Conservation (phyloP, 2,329 filamentous ascomycete genomes). For the Stachybotrys echinatus region DNA sequence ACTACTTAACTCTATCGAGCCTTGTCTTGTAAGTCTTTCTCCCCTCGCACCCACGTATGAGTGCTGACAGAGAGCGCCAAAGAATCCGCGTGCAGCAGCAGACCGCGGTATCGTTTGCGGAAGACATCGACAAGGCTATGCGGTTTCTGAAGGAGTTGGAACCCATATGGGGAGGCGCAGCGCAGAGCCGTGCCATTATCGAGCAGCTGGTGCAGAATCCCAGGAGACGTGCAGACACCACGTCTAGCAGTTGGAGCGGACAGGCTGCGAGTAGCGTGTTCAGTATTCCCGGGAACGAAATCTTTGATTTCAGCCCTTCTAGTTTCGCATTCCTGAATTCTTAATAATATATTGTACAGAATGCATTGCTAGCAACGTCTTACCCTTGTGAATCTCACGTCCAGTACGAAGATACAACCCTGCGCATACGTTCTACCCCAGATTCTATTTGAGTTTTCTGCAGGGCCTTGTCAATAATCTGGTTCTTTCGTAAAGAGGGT, state of each 20-base stretch:
- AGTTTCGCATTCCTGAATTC: too few relatives aligned
- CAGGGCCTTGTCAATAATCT: background rate
- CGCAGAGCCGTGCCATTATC: too few relatives aligned
- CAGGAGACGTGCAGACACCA: too few relatives aligned
- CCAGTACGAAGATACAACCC: too few relatives aligned
- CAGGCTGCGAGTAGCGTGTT: too few relatives aligned
- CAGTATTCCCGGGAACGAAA: too few relatives aligned
- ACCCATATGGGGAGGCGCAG: slow-evolving; percentile 16
- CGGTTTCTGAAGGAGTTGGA: slow-evolving; percentile 15
- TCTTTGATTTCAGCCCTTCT: too few relatives aligned
- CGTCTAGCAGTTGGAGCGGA: background rate
- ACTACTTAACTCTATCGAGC: slow-evolving; percentile 18
- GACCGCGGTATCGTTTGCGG: background rate
- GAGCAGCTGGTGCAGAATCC: too few relatives aligned
- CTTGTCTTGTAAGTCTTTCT: slow-evolving; percentile 15
- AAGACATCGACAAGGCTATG: slow-evolving; percentile 13
- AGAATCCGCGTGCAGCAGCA: slow-evolving; percentile 13
- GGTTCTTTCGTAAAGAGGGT: background rate
- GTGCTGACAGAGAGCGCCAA: background rate
- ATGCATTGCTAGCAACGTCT: too few relatives aligned
- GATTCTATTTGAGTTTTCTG: slow-evolving; percentile 5
- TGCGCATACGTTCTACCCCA: slow-evolving; percentile 3
- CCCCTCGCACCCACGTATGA: background rate
- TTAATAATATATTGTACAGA: too few relatives aligned
- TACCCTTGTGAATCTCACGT: too few relatives aligned